Base-by-base conservation (phyloP, 164 flowering plant species). In the Saururus chinensis region DNA sequence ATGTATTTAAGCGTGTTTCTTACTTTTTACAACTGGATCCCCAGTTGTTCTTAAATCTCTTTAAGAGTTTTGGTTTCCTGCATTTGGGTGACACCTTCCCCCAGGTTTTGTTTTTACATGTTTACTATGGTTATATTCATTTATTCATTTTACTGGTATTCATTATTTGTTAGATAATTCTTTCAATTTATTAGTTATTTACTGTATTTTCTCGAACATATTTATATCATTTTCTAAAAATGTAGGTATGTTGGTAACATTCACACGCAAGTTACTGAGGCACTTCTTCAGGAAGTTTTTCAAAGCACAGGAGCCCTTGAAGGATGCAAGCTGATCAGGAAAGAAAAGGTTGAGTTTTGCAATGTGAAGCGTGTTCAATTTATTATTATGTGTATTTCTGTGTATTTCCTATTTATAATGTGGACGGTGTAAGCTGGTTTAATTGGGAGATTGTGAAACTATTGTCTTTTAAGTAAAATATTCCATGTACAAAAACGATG, bases 201-300 rank as follows among this genome's bases (percentile, higher is more conserved):
- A 2, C 37, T 30, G 6, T 2, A 30, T 30, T 30, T 30, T 30
- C 37, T 30, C 6, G 21, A 26, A 19, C 20, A 40, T 1, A 19
- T 53, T 20, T 25, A 2, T 49, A 12, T 42, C 14, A 19, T 48
- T 55, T 40, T 22, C 23, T 22, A 56, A 7, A 24, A 56, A 41
- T 62, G 59, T 64, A 70, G 76, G 57, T 73, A 69, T 57, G 76
- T 70, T 40, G 76, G 76, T n/a, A 70, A 70, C 68, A 70, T 73
- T 60, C 76, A 73, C 63, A 57, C 57, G 13, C 66, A 70, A 62
- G 73, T 69, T 25, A 73, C 73, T 14, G 87, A 84, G 60, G 77
- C 82, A 21, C 82, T 84, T 64, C 84, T 84, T 53, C 83, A 79
- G 56, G 86, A 82, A 66, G 85, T 84, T 61, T 84, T 84, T 68